Evolutionary conservation across 2,329 filamentous ascomycete species (phyloP), one percentile per base, ranked within the genome.

Genomic region (Alternaria atra): DNA sequence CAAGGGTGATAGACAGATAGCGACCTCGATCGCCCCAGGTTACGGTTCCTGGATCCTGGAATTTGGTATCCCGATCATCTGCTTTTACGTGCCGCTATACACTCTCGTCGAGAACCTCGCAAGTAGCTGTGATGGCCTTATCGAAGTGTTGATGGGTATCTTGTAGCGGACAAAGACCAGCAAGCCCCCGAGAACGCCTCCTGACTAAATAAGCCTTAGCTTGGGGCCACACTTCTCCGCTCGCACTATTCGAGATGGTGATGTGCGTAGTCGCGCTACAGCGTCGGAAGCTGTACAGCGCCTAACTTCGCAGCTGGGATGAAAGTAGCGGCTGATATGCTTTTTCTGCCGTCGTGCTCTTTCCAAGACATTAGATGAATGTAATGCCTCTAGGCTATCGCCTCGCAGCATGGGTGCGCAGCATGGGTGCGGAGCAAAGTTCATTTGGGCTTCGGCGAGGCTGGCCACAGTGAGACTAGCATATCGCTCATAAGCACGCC

Each of bases 401-500:
- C 17, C 23, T 52, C 12, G 35, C 40, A 37, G 39, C 32, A 15
- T 15, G 40, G 47, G 27, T 23, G 30, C 27, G 15, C n/a, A 50
- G 43, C 44, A 32, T 15, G 40, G 47, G 27, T 23, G 30, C 27
- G 15, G 23, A 50, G 43, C 44, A 32, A 23, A 15, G 5, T 17
- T 12, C 15, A 9, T 51, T 17, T 39, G 13, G 37, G 23, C 29
- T 34, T 39, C 44, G 32, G 57, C 44, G 17, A 60, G 32, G 52
- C 37, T 50, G 50, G 43, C 57, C 57, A 50, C 52, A 35, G 29
- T n/a, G 43, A 37, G 51, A 43, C 52, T 51, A 58, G 55, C 20
- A 48, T 40, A 32, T 42, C 37, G 39, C 27, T 10, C 39, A 25
- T 43, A 42, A 37, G 51, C 6, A 50, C 23, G 30, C 39, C 30